Evolutionary conservation across 257 asterid genomes (phyloP).

Genomic region (Solanum gandarillasii): DNA sequence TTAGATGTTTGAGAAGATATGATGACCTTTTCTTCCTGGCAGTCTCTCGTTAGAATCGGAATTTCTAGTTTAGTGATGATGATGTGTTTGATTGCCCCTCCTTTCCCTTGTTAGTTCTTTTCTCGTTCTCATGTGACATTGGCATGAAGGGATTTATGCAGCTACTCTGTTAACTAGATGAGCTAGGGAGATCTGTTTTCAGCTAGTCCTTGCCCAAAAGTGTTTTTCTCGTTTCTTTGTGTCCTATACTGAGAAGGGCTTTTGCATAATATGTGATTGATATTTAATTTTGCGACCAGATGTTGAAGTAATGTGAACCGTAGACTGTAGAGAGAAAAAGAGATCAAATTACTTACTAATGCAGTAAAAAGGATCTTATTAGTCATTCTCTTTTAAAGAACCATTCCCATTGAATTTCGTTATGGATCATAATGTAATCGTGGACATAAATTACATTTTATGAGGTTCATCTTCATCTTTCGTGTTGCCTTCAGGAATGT

Average conservation of each 20-base stretch:
- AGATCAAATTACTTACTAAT: background rate
- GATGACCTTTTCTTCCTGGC: background rate
- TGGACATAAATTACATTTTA: background rate
- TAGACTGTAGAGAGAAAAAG: background rate
- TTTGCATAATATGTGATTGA: background rate
- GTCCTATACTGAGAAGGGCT: background rate
- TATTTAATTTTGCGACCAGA: background rate
- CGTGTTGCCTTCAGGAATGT: background rate
- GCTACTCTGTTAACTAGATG: background rate
- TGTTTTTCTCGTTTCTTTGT: background rate
- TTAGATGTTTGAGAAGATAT: background rate
- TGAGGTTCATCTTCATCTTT: background rate
- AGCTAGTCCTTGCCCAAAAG: background rate
- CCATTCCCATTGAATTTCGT: background rate
- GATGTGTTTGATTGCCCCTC: background rate
- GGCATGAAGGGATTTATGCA: background rate
- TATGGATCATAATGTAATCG: background rate
- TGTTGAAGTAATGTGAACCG: background rate
- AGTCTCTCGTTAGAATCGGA: background rate
- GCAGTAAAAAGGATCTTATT: background rate
- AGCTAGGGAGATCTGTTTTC: background rate
- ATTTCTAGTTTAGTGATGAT: background rate
- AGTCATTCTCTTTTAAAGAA: background rate
- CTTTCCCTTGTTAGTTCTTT: background rate
- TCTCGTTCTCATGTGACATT: background rate